Base-by-base conservation (phyloP, 768 basidiomycete genomes). In the Phlebiopsis gigantea region DNA sequence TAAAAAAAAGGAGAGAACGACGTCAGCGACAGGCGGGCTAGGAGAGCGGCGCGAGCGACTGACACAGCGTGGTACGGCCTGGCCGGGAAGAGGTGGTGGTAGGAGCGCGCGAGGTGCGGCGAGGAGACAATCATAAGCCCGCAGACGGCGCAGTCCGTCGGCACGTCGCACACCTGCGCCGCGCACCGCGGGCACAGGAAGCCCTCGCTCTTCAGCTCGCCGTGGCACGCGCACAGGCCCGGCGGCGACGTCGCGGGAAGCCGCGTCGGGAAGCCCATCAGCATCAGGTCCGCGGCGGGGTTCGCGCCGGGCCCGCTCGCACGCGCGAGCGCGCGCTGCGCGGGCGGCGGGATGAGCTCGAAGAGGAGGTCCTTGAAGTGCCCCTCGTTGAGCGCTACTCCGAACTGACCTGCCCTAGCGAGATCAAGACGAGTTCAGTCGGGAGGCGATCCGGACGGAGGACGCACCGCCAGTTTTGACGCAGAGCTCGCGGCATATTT, bases 181-280 rank as follows among this genome's bases (percentile, higher is more conserved):
- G 85, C 79, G 66, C 97, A 99, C 31, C 97, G 80, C 3, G 97
- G 97, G 70, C 97, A 99, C 17, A 96, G 78, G 72, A 95, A 99
- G 3, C 96, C 97, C 59, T 91, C 88, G 69, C 86, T 87, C 71
- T 90, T 93, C 71, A 99, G 77, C 62, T 92, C 84, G 14, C 90
- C 90, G 70, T 99, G 97, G 67, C 97, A 99, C 6, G 85, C 91
- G 66, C 97, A 99, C 19, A 98, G 76, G 53, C 88, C 87, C 7
- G 87, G 86, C 30, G 86, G 85, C 3, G 87, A 89, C 9, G 84
- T 83, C 62, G 90, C 88, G 0, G 95, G 91, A 5, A 97, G 77
- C 17, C 94, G 85, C 15, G 90, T 93, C 1, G 97, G 97, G 72
- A 99, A 99, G 8, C 97, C 97, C 93, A 99, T 98, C 81, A 97